Conservation (phyloP, 768 basidiomycete species). For the Lactifluus hygrophoroides region DNA sequence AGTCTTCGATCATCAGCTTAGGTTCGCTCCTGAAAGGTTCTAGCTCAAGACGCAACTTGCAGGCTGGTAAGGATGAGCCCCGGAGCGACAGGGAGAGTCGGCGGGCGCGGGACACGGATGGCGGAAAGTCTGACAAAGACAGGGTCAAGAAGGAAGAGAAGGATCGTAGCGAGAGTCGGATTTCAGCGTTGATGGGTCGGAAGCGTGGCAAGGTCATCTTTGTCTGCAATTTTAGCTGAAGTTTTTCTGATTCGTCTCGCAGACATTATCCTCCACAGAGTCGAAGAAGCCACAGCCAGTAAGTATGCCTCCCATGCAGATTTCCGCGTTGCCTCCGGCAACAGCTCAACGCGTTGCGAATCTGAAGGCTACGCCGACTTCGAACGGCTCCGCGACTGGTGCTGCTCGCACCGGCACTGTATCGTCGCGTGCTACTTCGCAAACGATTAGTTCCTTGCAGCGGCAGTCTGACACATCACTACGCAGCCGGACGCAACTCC, state of each 20-base stretch:
- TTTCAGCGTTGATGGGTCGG: constrained; percentile 79
- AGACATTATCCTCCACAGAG: constrained; percentile 83
- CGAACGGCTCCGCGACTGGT: constrained; percentile 37
- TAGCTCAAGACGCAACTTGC: constrained; percentile 71
- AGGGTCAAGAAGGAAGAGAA: constrained; percentile 67
- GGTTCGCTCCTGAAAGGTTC: constrained; percentile 81
- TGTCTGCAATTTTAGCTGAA: constrained; percentile 21
- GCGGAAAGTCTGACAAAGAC: constrained; percentile 43
- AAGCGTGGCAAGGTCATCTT: constrained; percentile 77
- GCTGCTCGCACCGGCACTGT: constrained; percentile 38
- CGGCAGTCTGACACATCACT: constrained; percentile 80
- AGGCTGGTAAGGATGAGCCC: constrained; percentile 41
- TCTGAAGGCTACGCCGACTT: constrained; percentile 49
- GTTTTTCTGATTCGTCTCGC: constrained; percentile 11
- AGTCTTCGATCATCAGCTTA: constrained; percentile 74
- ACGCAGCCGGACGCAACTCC: constrained; percentile 64
- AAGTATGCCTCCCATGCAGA: constrained; percentile 84
- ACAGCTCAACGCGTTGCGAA: constrained; percentile 83
- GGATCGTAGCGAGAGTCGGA: constrained; percentile 83
- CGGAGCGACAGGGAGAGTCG: constrained; percentile 47
- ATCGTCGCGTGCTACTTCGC: constrained; percentile 63
- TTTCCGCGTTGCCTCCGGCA: constrained; percentile 69
- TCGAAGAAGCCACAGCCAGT: constrained; percentile 65
- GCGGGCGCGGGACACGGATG: constrained; percentile 41
- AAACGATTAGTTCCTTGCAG: constrained; percentile 80